Percentiles rank a stretch among this genome's conserved stretches.
Evolutionary conservation across 1,284 basidiomycete species (phyloP).

Genomic region (Puccinia polysora): DNA sequence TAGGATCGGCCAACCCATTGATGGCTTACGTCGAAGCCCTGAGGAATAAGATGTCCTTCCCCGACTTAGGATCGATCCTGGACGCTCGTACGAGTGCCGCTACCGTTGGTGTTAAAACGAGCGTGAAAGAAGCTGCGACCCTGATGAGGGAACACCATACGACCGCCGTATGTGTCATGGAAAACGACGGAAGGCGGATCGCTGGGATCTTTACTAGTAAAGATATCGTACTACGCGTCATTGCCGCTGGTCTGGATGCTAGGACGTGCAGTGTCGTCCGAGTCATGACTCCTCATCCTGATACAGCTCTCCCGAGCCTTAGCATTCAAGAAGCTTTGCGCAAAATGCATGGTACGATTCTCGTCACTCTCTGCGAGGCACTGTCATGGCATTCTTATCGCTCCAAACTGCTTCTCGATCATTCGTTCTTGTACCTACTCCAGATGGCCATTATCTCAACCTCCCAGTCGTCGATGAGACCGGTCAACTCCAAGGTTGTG

Average conservation of each 20-base stretch:
- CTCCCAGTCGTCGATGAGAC: conserved; percentile 87
- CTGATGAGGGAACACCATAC: conserved; percentile 96
- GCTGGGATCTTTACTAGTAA: conserved; percentile 99
- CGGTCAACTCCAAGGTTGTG: conserved; percentile 83
- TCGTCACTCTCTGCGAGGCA: background rate
- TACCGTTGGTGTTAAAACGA: conserved; percentile 89
- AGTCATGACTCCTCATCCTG: conserved; percentile 99
- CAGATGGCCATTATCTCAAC: conserved; percentile 96
- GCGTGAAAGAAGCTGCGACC: conserved; percentile 89
- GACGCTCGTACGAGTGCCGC: conserved; percentile 89
- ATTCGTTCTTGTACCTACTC: no score
- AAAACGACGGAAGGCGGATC: conserved; percentile 63
- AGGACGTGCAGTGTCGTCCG: conserved; percentile 89
- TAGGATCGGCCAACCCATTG: conserved; percentile 67
- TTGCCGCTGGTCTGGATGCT: conserved; percentile 95
- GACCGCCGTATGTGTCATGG: conserved; percentile 98
- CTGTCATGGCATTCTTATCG: no score
- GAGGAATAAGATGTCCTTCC: conserved; percentile 89
- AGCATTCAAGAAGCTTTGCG: conserved; percentile 94
- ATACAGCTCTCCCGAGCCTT: conserved; percentile 83
- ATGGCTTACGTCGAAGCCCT: conserved; percentile 93
- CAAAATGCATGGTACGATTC: conserved; percentile 92
- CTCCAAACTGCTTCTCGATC: no score
- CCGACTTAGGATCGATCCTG: conserved; percentile 89
- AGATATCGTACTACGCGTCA: conserved; percentile 93